phyloP scores from a whole-genome alignment of 2,329 filamentous ascomycete species.

The Xenosphaeropsis pyriputrescens region DNA sequence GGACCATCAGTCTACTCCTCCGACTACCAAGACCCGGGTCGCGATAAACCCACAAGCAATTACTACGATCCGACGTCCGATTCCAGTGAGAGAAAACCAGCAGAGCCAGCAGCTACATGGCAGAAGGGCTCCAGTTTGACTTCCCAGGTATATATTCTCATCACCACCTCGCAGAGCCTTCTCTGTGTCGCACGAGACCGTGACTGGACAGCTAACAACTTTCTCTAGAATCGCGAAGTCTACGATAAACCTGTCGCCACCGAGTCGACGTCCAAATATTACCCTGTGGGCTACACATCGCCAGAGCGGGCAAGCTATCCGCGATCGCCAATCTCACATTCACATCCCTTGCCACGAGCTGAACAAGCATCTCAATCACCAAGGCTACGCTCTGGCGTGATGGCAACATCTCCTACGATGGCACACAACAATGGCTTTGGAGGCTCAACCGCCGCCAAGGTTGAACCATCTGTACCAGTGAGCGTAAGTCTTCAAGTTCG shows the following conservation, averaged over 20 bases:
- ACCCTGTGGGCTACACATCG: conserved; percentile 33
- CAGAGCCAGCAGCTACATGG: conserved; percentile 16
- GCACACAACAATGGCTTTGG: conserved; percentile 21
- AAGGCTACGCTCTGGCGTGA: conserved; percentile 5
- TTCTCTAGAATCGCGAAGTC: conserved; percentile 29
- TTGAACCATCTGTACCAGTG: too few species aligned
- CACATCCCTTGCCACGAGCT: conserved; percentile 20
- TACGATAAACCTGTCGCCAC: conserved; percentile 29
- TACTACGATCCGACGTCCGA: conserved; percentile 30
- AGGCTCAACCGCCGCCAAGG: too few species aligned
- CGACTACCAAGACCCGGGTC: conserved; percentile 19
- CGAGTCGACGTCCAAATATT: conserved; percentile 30
- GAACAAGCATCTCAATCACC: conserved; percentile 15
- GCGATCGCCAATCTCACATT: conserved; percentile 33
- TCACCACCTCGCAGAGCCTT: conserved; percentile 1
- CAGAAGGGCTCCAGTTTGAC: conserved; percentile 13
- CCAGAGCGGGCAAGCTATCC: conserved; percentile 29
- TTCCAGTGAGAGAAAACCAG: conserved; percentile 22
- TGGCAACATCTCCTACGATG: conserved; percentile 32
- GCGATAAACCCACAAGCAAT: conserved; percentile 25
- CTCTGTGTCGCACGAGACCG: too few species aligned
- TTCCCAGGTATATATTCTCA: conserved; percentile 12
- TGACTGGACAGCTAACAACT: conserved; percentile 3
- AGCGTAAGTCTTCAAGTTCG: conserved; percentile 8
- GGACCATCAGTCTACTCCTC: conserved; percentile 13